Percentiles rank a stretch among this genome's conserved stretches.
Conservation (phyloP, 371 early-diverging fungal genomes). For the Rhizopus arrhizus region DNA sequence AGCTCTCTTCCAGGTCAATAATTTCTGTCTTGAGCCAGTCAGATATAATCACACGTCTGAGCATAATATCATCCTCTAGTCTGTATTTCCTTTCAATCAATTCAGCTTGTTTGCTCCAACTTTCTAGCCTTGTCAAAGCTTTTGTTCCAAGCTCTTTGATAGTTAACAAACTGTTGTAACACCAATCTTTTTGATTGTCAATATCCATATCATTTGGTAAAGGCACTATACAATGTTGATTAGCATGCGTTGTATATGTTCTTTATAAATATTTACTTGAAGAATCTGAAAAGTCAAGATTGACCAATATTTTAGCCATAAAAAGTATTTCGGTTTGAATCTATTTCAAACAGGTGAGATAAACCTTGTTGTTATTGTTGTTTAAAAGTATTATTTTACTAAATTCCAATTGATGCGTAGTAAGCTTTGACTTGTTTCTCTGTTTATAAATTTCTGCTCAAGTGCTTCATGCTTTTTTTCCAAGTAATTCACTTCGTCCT, state of each 20-base stretch:
- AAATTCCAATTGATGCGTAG: slow-evolving; percentile 24
- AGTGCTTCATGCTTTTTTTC: slow-evolving; percentile 16
- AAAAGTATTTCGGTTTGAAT: slow-evolving; percentile 30
- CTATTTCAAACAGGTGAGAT: slow-evolving; percentile 4
- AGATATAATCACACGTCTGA: slow-evolving; percentile 17
- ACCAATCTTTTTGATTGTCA: slow-evolving; percentile 25
- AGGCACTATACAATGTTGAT: neutral
- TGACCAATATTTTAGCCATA: slow-evolving; percentile 21
- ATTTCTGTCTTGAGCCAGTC: slow-evolving; percentile 40
- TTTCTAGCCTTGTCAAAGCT: slow-evolving; percentile 16
- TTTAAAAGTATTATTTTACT: slow-evolving; percentile 5
- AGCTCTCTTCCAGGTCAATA: slow-evolving; percentile 23
- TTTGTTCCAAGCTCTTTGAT: slow-evolving; percentile 24
- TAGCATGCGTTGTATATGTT: neutral
- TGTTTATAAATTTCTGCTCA: slow-evolving; percentile 13
- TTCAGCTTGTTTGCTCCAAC: slow-evolving; percentile 22
- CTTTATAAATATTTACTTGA: slow-evolving; percentile 11
- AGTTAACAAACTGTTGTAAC: slow-evolving; percentile 14
- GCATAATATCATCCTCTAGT: slow-evolving; percentile 17
- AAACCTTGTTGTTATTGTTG: too few relatives aligned
- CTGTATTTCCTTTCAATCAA: slow-evolving; percentile 22
- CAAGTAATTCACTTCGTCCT: slow-evolving; percentile 13
- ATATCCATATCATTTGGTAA: slow-evolving; percentile 6
- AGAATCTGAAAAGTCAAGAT: slow-evolving; percentile 14
- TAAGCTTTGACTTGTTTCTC: slow-evolving; percentile 25